These are phyloP conservation scores for Hibiscus tridactylites DNA, from an alignment of 345 rosid genomes.

Conservation along the genomic window DNA sequence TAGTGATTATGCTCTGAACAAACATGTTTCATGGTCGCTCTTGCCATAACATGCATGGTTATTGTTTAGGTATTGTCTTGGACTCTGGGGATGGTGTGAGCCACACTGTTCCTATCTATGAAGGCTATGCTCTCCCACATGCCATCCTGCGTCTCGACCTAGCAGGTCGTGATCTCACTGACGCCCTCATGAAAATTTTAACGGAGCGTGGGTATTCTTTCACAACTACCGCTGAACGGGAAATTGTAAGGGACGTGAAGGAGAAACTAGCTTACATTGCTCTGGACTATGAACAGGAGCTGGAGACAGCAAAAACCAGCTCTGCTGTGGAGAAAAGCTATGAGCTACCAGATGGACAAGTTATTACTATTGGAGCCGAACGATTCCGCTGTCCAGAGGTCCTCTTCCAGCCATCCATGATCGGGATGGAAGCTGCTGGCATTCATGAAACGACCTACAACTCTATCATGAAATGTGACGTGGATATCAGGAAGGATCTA, in stretches of 20 bases:
- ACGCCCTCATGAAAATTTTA: conserved; percentile 60
- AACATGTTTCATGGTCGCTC: neutral
- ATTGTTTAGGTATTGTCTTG: conserved; percentile 11
- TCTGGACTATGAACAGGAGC: conserved; percentile 59
- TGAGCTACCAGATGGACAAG: conserved; percentile 30
- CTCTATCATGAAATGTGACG: conserved; percentile 18
- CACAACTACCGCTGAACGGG: conserved; percentile 50
- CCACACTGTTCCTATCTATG: conserved; percentile 17
- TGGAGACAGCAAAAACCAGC: conserved; percentile 49
- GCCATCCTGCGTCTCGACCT: conserved; percentile 71
- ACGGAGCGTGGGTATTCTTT: conserved; percentile 67
- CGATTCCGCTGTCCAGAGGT: conserved; percentile 73
- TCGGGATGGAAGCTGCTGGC: conserved; percentile 32
- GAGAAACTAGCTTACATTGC: conserved; percentile 69
- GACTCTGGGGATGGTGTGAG: conserved; percentile 19
- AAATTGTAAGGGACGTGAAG: conserved; percentile 50
- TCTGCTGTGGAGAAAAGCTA: conserved; percentile 58
- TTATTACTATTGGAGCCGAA: conserved; percentile 58
- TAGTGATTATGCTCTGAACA: neutral
- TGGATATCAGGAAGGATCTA: conserved; percentile 15
- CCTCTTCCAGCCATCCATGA: conserved; percentile 67
- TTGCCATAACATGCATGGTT: neutral
- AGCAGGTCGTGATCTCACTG: conserved; percentile 77
- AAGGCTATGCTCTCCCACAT: conserved; percentile 26
- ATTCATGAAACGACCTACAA: conserved; percentile 17